Conservation (phyloP, 345 rosid species). For the Eutrema yunnanense region DNA sequence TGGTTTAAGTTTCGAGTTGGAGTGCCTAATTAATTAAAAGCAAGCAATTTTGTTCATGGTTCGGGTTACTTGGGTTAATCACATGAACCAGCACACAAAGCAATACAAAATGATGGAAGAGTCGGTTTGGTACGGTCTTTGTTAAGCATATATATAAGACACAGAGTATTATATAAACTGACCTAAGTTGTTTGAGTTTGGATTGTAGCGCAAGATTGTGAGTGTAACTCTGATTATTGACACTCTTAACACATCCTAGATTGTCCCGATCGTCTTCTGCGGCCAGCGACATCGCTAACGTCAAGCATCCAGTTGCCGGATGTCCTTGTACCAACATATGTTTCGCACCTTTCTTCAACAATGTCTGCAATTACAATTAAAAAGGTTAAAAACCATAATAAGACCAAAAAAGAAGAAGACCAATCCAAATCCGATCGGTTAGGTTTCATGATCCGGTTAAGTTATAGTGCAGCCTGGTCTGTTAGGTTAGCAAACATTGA, state of each 20-base stretch:
- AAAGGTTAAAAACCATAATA: not conserved
- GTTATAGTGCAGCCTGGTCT: not conserved
- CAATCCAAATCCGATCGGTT: not conserved
- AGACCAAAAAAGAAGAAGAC: no score
- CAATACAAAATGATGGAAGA: not conserved
- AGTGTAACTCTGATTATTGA: slow-evolving; percentile 43
- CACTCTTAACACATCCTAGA: slow-evolving; percentile 71
- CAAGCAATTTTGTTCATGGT: not conserved
- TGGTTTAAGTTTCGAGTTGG: not conserved
- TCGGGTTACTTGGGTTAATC: not conserved
- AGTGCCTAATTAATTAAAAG: not conserved
- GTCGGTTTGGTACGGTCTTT: not conserved
- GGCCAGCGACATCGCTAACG: slow-evolving; percentile 58
- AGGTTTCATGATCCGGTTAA: not conserved
- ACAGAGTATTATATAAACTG: not conserved
- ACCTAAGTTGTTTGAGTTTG: slow-evolving; percentile 41
- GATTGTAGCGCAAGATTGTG: slow-evolving; percentile 53
- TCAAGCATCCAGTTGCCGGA: slow-evolving; percentile 73
- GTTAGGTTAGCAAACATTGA: not conserved
- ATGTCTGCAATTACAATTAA: slow-evolving; percentile 37
- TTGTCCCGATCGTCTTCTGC: slow-evolving; percentile 55
- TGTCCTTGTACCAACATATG: slow-evolving; percentile 73
- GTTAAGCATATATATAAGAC: not conserved
- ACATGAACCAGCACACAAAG: not conserved
- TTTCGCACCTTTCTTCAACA: slow-evolving; percentile 69